Evolutionary conservation across 2,329 filamentous ascomycete genomes (phyloP), one percentile per base, ranked within the genome.

Genomic region (Incumbomyces lentus): DNA sequence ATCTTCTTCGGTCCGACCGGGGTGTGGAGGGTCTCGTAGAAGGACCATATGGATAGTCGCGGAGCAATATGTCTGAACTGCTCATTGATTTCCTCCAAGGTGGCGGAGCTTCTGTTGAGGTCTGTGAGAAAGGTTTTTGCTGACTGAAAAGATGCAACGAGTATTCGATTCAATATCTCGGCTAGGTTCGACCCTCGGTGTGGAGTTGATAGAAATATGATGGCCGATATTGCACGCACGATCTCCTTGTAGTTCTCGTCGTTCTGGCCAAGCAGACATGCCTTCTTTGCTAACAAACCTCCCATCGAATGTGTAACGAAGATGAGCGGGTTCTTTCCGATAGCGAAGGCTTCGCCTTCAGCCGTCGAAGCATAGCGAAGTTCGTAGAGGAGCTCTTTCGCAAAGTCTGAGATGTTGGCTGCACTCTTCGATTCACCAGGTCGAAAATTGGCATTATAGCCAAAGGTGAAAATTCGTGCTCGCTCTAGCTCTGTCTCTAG

Each of bases 41-140:
- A 74, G 0, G 69, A 73, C 54, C 62, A 61, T 3, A 73, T 55
- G 1, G 60, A 52, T 1, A 72, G 49, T 14, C 59, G 55, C 2
- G 56, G 51, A 0, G 63, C 62, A 48, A 64, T 54, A 40, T 70
- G 62, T 1, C 65, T 64, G 50, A 74, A 74, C 26, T 63, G 54
- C 2, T 72, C 66, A 52, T 74, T 73, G 45, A 73, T 62, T 2
- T 62, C 56, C 37, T 62, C 51, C 7, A 72, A 43, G 1, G 60
- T 49, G 3, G 50, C 46, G 3, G 69, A 68, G 41, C 62, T 62
- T 7, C 55, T 55, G 10, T 56, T 53, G 2, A 74, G 52, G 19
- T 73, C 67, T 1, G 52, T 47, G 6, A 73, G 58, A 42, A 64
- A 72, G 5, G 59, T 54, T 45, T 65, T 67, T 2, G 58, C 52